Evolutionary conservation across 345 rosid genomes (phyloP).

Genomic region (Melaleuca alternifolia): DNA sequence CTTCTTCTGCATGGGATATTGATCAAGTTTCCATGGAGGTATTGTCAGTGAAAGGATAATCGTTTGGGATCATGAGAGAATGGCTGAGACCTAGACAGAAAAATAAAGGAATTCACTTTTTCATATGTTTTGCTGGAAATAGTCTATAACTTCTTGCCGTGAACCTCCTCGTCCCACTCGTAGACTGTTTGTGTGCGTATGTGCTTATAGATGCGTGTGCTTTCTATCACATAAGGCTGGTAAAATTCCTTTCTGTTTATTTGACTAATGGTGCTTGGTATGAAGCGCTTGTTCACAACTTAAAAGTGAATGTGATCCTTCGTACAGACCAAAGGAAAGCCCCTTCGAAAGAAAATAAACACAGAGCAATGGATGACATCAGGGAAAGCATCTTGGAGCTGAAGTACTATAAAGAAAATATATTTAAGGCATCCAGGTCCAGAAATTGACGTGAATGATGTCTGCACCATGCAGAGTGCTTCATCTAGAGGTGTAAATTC

Average conservation of each 20-base stretch:
- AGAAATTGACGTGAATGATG: slow-evolving; percentile 22
- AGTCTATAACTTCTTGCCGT: neutral
- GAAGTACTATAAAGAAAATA: slow-evolving; percentile 59
- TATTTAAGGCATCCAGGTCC: slow-evolving; percentile 39
- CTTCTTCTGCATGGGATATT: neutral
- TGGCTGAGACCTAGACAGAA: neutral
- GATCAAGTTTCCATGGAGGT: neutral
- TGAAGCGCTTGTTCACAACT: neutral
- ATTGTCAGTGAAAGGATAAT: neutral
- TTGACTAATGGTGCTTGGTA: neutral
- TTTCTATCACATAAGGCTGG: neutral
- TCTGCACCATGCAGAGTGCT: neutral
- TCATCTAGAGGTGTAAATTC: neutral
- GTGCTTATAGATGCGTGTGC: neutral
- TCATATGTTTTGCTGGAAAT: neutral
- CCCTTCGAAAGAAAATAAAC: slow-evolving; percentile 63
- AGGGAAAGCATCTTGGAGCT: slow-evolving; percentile 77
- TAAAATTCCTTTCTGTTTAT: neutral
- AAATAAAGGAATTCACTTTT: neutral
- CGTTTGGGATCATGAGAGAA: neutral
- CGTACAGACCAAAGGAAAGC: slow-evolving; percentile 44
- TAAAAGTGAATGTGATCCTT: neutral
- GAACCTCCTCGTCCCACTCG: neutral
- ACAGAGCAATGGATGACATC: slow-evolving; percentile 86
- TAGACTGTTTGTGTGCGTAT: neutral